Conservation (phyloP, 306 rosid genomes). For the Ceratonia siliqua region DNA sequence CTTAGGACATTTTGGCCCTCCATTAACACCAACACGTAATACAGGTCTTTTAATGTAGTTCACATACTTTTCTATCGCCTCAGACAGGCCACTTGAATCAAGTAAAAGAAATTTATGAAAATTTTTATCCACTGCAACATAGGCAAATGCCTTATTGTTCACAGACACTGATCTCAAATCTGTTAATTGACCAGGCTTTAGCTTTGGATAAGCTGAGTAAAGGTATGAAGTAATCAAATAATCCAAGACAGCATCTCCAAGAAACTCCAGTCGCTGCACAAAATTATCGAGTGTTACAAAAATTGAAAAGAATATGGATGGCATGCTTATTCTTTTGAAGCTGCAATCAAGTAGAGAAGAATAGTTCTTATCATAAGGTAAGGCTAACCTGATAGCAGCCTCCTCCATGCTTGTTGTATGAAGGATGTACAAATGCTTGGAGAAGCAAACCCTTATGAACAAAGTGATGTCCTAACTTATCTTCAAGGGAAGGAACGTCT, state of each 20-base stretch:
- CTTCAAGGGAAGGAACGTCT: constrained; percentile 63
- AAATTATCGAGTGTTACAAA: constrained; percentile 28
- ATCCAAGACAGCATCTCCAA: constrained; percentile 97
- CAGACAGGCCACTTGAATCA: constrained; percentile 61
- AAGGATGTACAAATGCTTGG: constrained; percentile 93
- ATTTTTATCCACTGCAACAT: constrained; percentile 65
- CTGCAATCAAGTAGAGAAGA: constrained; percentile 18
- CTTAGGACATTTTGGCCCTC: constrained; percentile 82
- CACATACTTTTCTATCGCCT: constrained; percentile 61
- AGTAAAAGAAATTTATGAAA: constrained; percentile 68
- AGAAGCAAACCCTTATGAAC: constrained; percentile 74
- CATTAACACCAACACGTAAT: constrained; percentile 32
- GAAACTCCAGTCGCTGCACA: constrained; percentile 90
- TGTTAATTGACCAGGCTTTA: constrained; percentile 94
- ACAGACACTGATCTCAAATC: constrained; percentile 86
- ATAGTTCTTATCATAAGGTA: constrained; percentile 14
- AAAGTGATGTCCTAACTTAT: constrained; percentile 62
- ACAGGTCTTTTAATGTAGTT: constrained; percentile 42
- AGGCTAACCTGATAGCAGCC: constrained; percentile 88
- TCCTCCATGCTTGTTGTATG: constrained; percentile 83
- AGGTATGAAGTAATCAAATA: constrained; percentile 88
- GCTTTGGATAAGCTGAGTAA: constrained; percentile 81
- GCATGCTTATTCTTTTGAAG: not conserved
- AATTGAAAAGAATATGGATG: not conserved
- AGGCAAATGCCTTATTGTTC: constrained; percentile 85